These are phyloP conservation scores for Auricularia auricula-judae DNA, from an alignment of 768 basidiomycete genomes.

Conservation along the genomic window DNA sequence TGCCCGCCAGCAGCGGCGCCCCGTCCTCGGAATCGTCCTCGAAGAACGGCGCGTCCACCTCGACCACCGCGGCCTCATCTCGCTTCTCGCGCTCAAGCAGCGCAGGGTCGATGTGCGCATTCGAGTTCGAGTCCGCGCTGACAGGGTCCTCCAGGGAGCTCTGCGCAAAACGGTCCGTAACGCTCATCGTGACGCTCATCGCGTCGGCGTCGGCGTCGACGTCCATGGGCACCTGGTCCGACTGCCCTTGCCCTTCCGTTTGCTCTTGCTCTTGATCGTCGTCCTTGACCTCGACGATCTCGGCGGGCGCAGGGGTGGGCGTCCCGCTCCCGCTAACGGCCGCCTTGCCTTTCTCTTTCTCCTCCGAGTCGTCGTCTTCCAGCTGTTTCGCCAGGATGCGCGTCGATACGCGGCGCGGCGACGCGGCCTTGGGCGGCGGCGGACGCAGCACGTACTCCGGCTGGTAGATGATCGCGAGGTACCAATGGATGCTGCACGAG, in stretches of 20 bases:
- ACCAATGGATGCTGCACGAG: conserved; percentile 78
- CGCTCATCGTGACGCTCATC: not conserved
- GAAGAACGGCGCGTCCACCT: no score
- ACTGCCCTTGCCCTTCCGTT: no score
- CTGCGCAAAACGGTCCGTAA: not conserved
- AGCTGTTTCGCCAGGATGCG: not conserved
- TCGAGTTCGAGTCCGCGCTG: not conserved
- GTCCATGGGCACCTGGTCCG: not conserved
- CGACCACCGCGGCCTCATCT: no score
- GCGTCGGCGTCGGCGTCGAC: not conserved
- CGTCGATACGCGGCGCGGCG: not conserved
- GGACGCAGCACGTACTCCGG: conserved; percentile 53
- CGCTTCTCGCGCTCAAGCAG: not conserved
- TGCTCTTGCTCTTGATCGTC: no score
- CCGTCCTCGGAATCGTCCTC: no score
- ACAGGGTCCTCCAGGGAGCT: not conserved
- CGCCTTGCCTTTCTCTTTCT: no score
- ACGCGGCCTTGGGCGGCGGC: conserved; percentile 23
- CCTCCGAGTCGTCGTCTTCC: not conserved
- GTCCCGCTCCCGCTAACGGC: not conserved
- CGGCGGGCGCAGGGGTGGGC: not conserved
- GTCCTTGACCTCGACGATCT: no score
- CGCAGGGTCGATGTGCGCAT: not conserved
- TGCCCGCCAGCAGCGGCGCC: no score
- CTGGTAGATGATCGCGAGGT: conserved; percentile 84